phyloP scores from a whole-genome alignment of 2,329 filamentous ascomycete genomes.

The Aspergillus piperis region DNA sequence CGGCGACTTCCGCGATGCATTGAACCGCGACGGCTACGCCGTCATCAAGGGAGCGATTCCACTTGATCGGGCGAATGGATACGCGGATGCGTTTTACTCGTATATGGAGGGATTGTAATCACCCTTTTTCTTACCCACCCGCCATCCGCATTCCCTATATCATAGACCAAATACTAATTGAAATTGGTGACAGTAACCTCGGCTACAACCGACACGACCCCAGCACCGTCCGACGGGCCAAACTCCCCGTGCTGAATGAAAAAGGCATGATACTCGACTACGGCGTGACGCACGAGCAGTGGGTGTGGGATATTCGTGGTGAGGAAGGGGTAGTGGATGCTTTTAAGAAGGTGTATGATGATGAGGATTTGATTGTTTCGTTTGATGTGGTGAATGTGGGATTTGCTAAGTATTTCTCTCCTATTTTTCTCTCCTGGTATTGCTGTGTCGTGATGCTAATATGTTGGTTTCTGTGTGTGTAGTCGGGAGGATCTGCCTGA shows the following conservation, averaged over 20 bases:
- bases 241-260: constrained; percentile 46
- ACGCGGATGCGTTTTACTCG: constrained; percentile 26
- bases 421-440: background rate
- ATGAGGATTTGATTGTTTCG: constrained; percentile 51
- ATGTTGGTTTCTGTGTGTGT: background rate
- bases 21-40: constrained; percentile 45
- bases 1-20: constrained; percentile 28
- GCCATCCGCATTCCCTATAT: background rate
- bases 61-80: constrained; percentile 38
- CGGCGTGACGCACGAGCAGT: constrained; percentile 51
- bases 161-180: background rate
- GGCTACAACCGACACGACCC: constrained; percentile 41
- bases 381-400: constrained; percentile 53
- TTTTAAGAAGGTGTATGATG: constrained; percentile 51
- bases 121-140: background rate
- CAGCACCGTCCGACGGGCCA: constrained; percentile 35
- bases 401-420: constrained; percentile 39
- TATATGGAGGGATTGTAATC: constrained; percentile 29
- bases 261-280: constrained; percentile 54
- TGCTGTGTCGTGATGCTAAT: background rate
- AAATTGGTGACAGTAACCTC: constrained; percentile 26
- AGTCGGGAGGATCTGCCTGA: constrained; percentile 21
- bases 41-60: constrained; percentile 52
- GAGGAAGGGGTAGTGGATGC: constrained; percentile 51
- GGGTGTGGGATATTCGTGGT: constrained; percentile 52